phyloP scores from a whole-genome alignment of 345 rosid species.

The Eucalyptus brandiana region DNA sequence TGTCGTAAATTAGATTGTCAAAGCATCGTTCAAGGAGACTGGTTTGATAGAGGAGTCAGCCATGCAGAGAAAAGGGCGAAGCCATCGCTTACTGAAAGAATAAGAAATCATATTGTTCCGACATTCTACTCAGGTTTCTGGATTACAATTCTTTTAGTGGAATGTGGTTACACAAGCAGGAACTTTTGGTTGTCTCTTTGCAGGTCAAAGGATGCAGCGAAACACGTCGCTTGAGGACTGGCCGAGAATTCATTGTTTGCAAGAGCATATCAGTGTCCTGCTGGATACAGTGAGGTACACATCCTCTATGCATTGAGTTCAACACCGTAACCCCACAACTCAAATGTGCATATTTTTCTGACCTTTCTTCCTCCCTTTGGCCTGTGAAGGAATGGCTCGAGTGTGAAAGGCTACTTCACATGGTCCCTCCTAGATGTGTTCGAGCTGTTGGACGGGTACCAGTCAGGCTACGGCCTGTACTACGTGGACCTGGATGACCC shows the following conservation, averaged over 20 bases:
- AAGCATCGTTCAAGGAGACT: not conserved
- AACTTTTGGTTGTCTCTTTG: not conserved
- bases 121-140: not conserved
- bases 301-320: not conserved
- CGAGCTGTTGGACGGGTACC: not conserved
- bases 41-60: not conserved
- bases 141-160: not conserved
- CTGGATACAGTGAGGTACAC: not conserved
- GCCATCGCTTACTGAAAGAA: not conserved
- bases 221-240: not conserved
- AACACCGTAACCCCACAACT: not conserved
- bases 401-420: constrained; percentile 1
- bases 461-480: not conserved
- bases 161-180: not conserved
- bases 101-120: not conserved
- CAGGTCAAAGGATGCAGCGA: constrained; percentile 3
- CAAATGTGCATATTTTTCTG: not conserved
- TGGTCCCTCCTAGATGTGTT: constrained; percentile 9
- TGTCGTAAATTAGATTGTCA: not conserved
- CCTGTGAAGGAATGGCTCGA: constrained; percentile 1
- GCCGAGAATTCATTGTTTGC: constrained; percentile 1
- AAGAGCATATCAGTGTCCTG: constrained; percentile 1
- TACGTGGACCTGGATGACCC: constrained; percentile 8
- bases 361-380: not conserved
- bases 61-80: not conserved